phyloP scores from a whole-genome alignment of 1,139 yeast species.

The Saccharomycopsis hybrid region DNA sequence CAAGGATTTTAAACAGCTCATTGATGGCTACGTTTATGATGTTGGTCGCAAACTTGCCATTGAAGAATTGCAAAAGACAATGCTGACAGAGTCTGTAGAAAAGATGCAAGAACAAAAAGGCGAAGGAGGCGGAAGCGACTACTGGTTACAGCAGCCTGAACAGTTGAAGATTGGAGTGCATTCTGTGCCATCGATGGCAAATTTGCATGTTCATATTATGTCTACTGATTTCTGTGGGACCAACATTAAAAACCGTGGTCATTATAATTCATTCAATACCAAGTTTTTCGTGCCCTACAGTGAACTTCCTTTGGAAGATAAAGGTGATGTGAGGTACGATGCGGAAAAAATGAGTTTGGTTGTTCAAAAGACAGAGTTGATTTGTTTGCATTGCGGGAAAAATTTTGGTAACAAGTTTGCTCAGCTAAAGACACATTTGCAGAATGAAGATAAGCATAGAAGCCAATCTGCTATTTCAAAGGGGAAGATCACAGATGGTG shows the following conservation, averaged over 20 bases:
- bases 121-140: no score
- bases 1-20: constrained; percentile 29
- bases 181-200: constrained; percentile 60
- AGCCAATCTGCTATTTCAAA: constrained; percentile 24
- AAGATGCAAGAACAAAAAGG: constrained; percentile 2
- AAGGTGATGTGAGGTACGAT: constrained; percentile 9
- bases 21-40: constrained; percentile 35
- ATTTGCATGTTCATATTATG: constrained; percentile 68
- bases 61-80: constrained; percentile 29
- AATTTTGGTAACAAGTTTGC: constrained; percentile 43
- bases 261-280: constrained; percentile 67
- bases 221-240: constrained; percentile 40
- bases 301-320: constrained; percentile 22
- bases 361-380: constrained; percentile 36
- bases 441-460: constrained; percentile 29
- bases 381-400: constrained; percentile 44
- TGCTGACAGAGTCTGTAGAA: constrained; percentile 17
- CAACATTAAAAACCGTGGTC: constrained; percentile 52
- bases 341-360: constrained; percentile 28
- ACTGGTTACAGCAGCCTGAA: constrained; percentile 16
- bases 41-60: constrained; percentile 37
- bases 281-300: constrained; percentile 38
- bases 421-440: constrained; percentile 43
- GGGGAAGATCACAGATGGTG: no score
- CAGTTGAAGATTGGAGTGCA: constrained; percentile 61